A percentile compares a stretch with the other conserved stretches of the same genome.
Evolutionary conservation across 192 early-diverging fungal genomes (phyloP).

Genomic region (Chytriomyces hyalinus): DNA sequence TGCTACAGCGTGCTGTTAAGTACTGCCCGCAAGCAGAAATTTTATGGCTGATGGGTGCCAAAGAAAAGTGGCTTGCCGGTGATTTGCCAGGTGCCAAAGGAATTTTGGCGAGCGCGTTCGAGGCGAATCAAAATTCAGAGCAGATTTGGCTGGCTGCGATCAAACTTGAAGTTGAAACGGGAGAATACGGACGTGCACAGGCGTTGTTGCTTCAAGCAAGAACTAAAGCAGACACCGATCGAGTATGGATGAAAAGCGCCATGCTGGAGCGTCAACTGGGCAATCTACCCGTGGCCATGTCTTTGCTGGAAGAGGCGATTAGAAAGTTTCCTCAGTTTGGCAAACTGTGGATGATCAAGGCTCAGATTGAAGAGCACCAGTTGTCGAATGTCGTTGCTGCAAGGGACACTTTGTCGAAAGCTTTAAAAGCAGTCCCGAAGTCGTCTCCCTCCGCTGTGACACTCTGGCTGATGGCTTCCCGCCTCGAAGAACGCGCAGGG

Average conservation of each 20-base stretch:
- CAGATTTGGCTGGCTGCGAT: slow-evolving; percentile 95
- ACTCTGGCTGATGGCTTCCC: slow-evolving; percentile 82
- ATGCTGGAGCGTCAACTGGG: slow-evolving; percentile 82
- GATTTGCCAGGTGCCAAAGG: slow-evolving; percentile 82
- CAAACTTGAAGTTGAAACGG: slow-evolving; percentile 91
- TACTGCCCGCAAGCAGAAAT: slow-evolving; percentile 91
- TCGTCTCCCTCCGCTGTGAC: slow-evolving; percentile 51
- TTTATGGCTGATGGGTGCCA: slow-evolving; percentile 96
- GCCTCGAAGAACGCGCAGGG: slow-evolving; percentile 76
- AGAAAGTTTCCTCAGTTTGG: slow-evolving; percentile 73
- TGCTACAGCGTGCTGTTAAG: slow-evolving; percentile 84
- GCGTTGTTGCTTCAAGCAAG: slow-evolving; percentile 77
- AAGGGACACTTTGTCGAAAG: slow-evolving; percentile 72
- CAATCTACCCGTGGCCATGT: slow-evolving; percentile 67
- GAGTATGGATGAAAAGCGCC: slow-evolving; percentile 96
- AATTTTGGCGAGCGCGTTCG: slow-evolving; percentile 86
- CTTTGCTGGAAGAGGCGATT: slow-evolving; percentile 69
- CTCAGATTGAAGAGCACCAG: slow-evolving; percentile 75
- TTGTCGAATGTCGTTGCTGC: slow-evolving; percentile 66
- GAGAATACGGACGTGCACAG: slow-evolving; percentile 78
- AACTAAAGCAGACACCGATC: slow-evolving; percentile 71
- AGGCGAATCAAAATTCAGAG: slow-evolving; percentile 89
- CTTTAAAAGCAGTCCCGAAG: slow-evolving; percentile 78
- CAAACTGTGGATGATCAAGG: slow-evolving; percentile 96
- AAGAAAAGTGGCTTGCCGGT: slow-evolving; percentile 87